Evolutionary conservation across 2,329 filamentous ascomycete genomes (phyloP), one percentile per base, ranked within the genome.

Genomic region (Rutstroemia sp.): DNA sequence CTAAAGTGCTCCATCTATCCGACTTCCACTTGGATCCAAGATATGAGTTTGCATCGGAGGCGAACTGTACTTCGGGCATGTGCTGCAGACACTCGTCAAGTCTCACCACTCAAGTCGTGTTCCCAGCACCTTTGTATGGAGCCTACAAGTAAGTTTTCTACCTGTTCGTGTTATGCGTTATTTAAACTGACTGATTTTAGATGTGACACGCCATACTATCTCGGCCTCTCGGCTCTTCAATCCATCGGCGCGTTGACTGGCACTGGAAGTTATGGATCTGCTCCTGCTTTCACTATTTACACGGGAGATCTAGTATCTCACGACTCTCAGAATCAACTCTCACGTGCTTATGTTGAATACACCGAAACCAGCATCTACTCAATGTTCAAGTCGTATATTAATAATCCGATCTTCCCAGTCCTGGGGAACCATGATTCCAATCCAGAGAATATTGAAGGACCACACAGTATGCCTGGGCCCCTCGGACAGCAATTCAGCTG

Each of bases 381-480:
- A 25, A 76, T 83, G 73, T 74, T 83, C 66, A 80, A 80, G 62
- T 68, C 72, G 4, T 82, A 81, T 60, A 72, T 83, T 38, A 76
- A 75, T 3, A 78, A 78, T 0, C 79, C 81, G 3, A 74, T 83
- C 3, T 83, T 81, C 58, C 68, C 76, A 0, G 78, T 77, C 0
- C 72, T 83, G 1, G 80, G 81, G 2, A 83, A 83, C 59, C 80
- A 83, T 56, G 80, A 83, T 62, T 76, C 73, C 10, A 79, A 73
- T 57, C 79, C 80, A 1, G 73, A 76, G 55, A 77, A 75, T 21
- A 76, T 80, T 25, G 76, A 80, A 60, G 72, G 75, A 6, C 77
- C 79, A 2, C 76, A 81, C 60, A 75, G 67, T 30, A 68, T 83
- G 8, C 78, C 78, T 8, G 78, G 77, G 0, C 71, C 72, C 1